These are phyloP conservation scores for Euphorbia celastroides DNA, from an alignment of 441 rosid genomes.

Conservation along the genomic window DNA sequence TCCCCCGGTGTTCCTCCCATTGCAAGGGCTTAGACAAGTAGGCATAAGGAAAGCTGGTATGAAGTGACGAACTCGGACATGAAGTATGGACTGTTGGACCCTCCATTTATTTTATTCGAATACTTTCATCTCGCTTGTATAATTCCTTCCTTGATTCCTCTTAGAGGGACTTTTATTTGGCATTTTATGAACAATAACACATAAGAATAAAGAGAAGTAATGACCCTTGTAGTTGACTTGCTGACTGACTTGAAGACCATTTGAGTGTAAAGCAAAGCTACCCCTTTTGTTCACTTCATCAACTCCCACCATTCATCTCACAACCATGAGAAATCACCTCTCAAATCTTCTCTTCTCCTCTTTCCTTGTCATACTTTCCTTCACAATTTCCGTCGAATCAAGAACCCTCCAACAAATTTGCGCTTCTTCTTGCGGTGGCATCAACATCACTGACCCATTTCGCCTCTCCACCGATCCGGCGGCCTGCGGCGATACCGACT, in stretches of 20 bases:
- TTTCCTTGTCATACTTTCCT: slow-evolving; percentile 2
- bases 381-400: slow-evolving; percentile 8
- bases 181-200: no score
- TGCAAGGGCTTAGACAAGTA: no score
- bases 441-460: slow-evolving; percentile 29
- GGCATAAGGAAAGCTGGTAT: no score
- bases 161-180: no score
- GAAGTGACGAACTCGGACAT: no score
- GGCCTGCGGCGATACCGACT: slow-evolving; percentile 21
- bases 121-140: no score
- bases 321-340: slow-evolving; percentile 7
- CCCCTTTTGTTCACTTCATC: background rate
- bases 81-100: no score
- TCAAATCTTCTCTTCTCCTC: slow-evolving; percentile 11
- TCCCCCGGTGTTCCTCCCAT: no score
- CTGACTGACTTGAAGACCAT: background rate
- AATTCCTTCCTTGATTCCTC: no score
- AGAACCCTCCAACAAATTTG: slow-evolving; percentile 20
- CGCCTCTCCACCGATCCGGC: slow-evolving; percentile 25
- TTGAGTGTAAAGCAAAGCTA: background rate
- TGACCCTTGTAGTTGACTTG: no score
- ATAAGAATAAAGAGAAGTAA: no score
- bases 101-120: no score
- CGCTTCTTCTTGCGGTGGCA: slow-evolving; percentile 31
- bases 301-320: background rate